phyloP scores from a whole-genome alignment of 257 asterid species.

The Datura wrightii region DNA sequence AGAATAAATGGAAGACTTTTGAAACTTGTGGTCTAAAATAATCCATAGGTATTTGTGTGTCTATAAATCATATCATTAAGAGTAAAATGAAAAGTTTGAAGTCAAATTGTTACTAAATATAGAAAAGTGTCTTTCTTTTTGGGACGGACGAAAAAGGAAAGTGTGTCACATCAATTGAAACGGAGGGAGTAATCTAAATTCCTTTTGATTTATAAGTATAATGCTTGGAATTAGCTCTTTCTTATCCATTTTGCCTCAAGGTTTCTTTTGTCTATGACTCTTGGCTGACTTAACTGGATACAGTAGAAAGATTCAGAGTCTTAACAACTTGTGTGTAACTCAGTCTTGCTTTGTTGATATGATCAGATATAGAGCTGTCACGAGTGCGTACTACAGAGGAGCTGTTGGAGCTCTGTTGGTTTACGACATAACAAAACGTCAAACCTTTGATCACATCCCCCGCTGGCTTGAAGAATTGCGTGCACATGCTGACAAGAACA shows the following conservation, averaged over 20 bases:
- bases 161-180: too few species aligned
- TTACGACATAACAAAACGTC: constrained; percentile 74
- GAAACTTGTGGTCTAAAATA: too few species aligned
- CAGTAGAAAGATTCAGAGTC: background rate
- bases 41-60: too few species aligned
- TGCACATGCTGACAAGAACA: constrained; percentile 65
- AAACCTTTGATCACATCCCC: constrained; percentile 79
- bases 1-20: too few species aligned
- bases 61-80: too few species aligned
- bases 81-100: too few species aligned
- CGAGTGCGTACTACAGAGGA: constrained; percentile 85
- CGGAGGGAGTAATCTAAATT: too few species aligned
- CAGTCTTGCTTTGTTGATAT: constrained; percentile 3
- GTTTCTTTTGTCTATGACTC: too few species aligned
- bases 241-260: background rate
- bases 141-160: too few species aligned
- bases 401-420: constrained; percentile 87
- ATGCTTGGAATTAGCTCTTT: background rate
- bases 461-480: constrained; percentile 72
- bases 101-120: too few species aligned
- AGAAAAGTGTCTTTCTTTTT: too few species aligned
- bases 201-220: background rate
- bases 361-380: constrained; percentile 80
- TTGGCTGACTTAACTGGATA: too few species aligned
- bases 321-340: background rate